Percentiles rank a stretch among this genome's conserved stretches.
These are phyloP conservation scores for Lotmaria passim DNA, from an alignment of 208 protist genomes.

Conservation along the genomic window DNA sequence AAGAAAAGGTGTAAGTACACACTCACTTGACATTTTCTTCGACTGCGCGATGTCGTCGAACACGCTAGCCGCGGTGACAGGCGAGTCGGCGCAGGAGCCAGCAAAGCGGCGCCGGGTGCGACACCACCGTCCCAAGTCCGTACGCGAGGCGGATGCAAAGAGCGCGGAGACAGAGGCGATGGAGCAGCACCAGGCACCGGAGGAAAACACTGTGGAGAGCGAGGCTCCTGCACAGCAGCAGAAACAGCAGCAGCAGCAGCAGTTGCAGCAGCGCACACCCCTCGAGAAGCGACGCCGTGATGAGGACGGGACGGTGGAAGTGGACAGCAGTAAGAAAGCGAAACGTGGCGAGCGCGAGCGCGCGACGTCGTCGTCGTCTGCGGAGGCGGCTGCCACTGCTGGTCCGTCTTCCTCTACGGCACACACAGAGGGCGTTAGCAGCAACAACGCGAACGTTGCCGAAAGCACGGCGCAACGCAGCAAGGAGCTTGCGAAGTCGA, in stretches of 20 bases:
- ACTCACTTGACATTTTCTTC: background rate
- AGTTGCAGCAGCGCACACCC: constrained; percentile 4
- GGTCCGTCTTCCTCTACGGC: background rate
- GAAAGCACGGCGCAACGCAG: constrained; percentile 22
- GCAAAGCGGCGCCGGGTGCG: constrained; percentile 55
- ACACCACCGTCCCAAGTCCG: constrained; percentile 63
- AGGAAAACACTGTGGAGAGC: background rate
- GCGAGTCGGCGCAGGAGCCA: constrained; percentile 5
- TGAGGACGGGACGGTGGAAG: background rate
- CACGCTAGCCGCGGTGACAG: background rate
- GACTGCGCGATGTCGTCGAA: constrained; percentile 2
- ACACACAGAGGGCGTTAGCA: no score
- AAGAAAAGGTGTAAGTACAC: background rate
- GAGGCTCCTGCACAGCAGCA: background rate
- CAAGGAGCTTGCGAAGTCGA: constrained; percentile 42
- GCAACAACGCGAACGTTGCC: background rate
- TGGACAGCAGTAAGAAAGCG: background rate
- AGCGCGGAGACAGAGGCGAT: background rate
- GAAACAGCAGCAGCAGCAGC: constrained; percentile 22
- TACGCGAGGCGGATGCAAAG: constrained; percentile 22
- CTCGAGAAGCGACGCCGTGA: constrained; percentile 29
- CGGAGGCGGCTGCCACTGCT: background rate
- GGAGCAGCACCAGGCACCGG: constrained; percentile 17
- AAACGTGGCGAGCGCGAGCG: background rate
- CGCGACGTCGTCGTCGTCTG: background rate